Conservation (phyloP, 345 rosid species). For the Xanthoceras sorbifolium region DNA sequence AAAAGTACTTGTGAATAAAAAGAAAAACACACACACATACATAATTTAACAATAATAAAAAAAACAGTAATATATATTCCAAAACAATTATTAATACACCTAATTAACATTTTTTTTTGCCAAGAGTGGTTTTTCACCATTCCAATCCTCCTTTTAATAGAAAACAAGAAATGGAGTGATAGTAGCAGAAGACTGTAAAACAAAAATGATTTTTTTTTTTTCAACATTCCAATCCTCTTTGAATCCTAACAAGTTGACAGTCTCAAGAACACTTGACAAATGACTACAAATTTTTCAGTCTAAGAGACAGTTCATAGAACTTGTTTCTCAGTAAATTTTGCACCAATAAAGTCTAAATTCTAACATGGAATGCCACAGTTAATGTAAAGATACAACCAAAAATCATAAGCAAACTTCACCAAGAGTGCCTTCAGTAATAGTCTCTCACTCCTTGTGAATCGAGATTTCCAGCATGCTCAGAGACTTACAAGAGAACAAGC, state of each 20-base stretch:
- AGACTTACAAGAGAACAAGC: constrained; percentile 29
- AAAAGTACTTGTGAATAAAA: too few species aligned
- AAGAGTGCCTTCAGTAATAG: neutral
- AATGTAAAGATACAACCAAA: neutral
- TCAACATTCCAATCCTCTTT: neutral
- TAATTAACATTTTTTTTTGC: too few species aligned
- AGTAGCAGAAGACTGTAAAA: neutral
- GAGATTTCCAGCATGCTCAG: neutral
- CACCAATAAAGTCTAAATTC: neutral
- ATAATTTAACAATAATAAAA: too few species aligned
- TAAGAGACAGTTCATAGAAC: neutral
- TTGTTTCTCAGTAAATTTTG: neutral
- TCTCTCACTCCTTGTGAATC: neutral
- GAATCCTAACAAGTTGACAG: neutral
- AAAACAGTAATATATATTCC: too few species aligned
- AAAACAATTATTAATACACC: too few species aligned
- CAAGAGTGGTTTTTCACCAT: too few species aligned
- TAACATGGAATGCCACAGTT: neutral
- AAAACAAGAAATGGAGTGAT: neutral
- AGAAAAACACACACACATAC: too few species aligned
- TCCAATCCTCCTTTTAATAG: too few species aligned
- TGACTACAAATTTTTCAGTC: neutral
- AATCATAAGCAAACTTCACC: neutral
- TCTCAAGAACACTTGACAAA: neutral
- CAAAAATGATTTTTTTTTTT: neutral